Percentiles rank a stretch among this genome's conserved stretches.
Evolutionary conservation across 169 alveolate genomes (phyloP).

Genomic region (Plasmodium gaboni): DNA sequence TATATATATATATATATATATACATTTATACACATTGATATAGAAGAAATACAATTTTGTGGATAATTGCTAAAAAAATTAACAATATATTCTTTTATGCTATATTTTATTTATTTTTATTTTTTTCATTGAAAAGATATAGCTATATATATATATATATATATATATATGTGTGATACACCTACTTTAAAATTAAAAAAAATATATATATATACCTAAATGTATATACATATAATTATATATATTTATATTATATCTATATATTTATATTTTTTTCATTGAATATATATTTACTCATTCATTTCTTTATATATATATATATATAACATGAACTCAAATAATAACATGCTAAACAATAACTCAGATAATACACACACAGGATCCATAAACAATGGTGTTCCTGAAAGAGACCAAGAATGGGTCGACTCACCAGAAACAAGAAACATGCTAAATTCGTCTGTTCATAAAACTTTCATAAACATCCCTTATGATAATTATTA

Average conservation of each 20-base stretch:
- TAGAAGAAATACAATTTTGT: too few relatives aligned
- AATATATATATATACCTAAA: not conserved
- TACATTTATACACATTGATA: too few relatives aligned
- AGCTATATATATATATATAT: too few relatives aligned
- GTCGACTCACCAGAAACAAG: conserved; percentile 7
- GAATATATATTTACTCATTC: not conserved
- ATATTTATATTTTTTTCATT: not conserved
- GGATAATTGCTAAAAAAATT: too few relatives aligned
- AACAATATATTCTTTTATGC: too few relatives aligned
- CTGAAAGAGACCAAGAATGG: conserved; percentile 1
- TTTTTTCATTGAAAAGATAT: too few relatives aligned
- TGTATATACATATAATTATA: conserved; percentile 9
- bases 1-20: too few relatives aligned
- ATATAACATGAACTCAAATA: not conserved
- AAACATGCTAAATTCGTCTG: not conserved
- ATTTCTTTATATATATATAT: not conserved
- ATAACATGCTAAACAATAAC: not conserved
- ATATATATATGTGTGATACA: too few relatives aligned
- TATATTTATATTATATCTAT: not conserved
- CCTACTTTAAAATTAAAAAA: not conserved
- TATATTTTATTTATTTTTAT: too few relatives aligned
- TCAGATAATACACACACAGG: not conserved
- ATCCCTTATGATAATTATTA: conserved; percentile 6
- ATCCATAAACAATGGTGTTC: too few relatives aligned
- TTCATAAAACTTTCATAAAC: conserved; percentile 8